Conservation (phyloP, 2,329 filamentous ascomycete genomes). For the Rasamsonia emersonii region DNA sequence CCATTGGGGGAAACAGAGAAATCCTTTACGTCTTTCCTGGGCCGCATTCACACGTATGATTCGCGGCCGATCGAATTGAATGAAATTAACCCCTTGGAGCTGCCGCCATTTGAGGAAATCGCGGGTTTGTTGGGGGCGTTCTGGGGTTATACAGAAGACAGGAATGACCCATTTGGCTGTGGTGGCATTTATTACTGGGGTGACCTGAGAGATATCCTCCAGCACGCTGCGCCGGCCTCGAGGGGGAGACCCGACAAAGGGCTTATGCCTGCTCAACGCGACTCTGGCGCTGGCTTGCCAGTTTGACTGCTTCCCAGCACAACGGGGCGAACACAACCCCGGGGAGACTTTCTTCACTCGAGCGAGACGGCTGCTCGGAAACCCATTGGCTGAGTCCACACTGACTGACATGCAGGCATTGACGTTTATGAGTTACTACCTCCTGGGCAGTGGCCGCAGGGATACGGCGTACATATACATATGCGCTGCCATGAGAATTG, state of each 20-base stretch:
- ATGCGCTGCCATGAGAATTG: conserved; percentile 41
- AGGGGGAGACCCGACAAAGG: conserved; percentile 15
- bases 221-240: conserved; percentile 14
- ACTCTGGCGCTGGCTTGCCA: conserved; percentile 36
- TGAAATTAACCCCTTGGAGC: conserved; percentile 32
- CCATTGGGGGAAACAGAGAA: conserved; percentile 11
- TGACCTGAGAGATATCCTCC: conserved; percentile 30
- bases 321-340: conserved; percentile 19
- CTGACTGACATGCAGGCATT: conserved; percentile 39
- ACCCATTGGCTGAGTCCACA: conserved; percentile 38
- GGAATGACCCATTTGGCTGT: conserved; percentile 31
- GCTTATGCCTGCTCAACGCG: conserved; percentile 36
- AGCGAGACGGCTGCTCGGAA: conserved; percentile 38
- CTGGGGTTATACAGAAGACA: conserved; percentile 40
- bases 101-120: conserved; percentile 33
- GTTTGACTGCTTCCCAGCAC: conserved; percentile 22
- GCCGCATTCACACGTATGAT: conserved; percentile 42
- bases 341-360: conserved; percentile 41
- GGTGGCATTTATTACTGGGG: conserved; percentile 46
- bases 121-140: conserved; percentile 32
- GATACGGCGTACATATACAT: conserved; percentile 44
- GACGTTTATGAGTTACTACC: conserved; percentile 42
- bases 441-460: conserved; percentile 42
- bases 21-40: conserved; percentile 35
- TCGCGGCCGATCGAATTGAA: conserved; percentile 33